Evolutionary conservation across 441 rosid genomes (phyloP).

Genomic region (Manihot esculenta): DNA sequence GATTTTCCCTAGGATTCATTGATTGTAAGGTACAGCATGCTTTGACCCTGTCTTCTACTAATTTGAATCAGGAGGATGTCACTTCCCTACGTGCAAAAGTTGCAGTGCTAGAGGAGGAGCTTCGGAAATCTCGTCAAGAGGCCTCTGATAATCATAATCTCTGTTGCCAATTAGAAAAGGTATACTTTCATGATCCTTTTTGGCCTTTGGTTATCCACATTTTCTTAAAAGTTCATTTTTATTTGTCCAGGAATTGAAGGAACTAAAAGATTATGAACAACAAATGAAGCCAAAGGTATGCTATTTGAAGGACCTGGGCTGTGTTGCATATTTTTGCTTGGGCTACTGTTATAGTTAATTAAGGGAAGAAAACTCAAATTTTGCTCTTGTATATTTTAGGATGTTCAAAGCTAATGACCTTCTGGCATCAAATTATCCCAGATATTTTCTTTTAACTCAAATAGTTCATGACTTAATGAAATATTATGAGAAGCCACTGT

Average conservation of each 20-base stretch:
- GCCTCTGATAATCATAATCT: constrained; percentile 56
- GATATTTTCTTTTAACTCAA: no score
- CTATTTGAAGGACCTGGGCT: constrained; percentile 8
- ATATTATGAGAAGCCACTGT: no score
- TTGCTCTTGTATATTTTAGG: no score
- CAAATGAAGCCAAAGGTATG: constrained; percentile 91
- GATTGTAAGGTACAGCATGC: background rate
- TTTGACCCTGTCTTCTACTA: constrained; percentile 15
- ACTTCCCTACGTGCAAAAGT: constrained; percentile 63
- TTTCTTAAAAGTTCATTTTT: constrained; percentile 18
- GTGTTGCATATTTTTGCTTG: constrained; percentile 2
- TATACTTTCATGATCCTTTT: constrained; percentile 28
- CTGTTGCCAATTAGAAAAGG: constrained; percentile 72
- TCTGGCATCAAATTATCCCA: no score
- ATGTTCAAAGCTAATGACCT: no score
- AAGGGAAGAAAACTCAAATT: no score
- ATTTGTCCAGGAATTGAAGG: constrained; percentile 77
- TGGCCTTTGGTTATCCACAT: constrained; percentile 17
- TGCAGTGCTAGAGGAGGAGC: constrained; percentile 76
- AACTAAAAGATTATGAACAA: constrained; percentile 74
- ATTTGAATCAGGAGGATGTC: constrained; percentile 64
- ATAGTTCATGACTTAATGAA: no score
- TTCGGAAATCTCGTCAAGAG: constrained; percentile 70
- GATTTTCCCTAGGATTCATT: background rate
- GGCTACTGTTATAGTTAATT: background rate